Evolutionary conservation across 2,329 filamentous ascomycete species (phyloP).

Genomic region (Arthrobotrys conoides): DNA sequence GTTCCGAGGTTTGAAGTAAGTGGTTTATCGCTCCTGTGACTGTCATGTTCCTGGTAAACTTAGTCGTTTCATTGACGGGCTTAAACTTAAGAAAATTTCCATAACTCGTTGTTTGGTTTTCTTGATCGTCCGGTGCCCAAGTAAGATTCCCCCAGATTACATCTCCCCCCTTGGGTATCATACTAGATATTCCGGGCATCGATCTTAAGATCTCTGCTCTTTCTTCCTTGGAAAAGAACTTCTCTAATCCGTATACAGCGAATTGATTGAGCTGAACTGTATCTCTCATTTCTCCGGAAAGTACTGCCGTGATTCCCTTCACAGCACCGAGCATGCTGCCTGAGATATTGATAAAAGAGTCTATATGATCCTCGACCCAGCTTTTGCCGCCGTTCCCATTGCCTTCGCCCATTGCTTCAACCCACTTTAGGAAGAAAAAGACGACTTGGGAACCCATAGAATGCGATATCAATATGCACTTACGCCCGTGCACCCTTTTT

Average conservation of each 20-base stretch:
- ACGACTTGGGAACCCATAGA: slow-evolving; percentile 98
- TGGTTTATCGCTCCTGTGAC: slow-evolving; percentile 82
- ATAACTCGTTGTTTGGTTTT: slow-evolving; percentile 79
- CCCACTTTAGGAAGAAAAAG: slow-evolving; percentile 84
- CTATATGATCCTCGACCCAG: slow-evolving; percentile 92
- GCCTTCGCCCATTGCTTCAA: slow-evolving; percentile 77
- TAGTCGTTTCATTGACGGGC: slow-evolving; percentile 75
- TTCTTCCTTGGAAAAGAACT: slow-evolving; percentile 91
- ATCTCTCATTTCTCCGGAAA: slow-evolving; percentile 98
- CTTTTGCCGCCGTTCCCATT: slow-evolving; percentile 83
- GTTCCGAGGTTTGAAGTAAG: slow-evolving; percentile 81
- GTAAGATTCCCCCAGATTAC: slow-evolving; percentile 83
- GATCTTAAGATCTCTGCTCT: slow-evolving; percentile 93
- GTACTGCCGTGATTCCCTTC: slow-evolving; percentile 88
- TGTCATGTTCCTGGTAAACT: slow-evolving; percentile 79
- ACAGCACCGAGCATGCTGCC: slow-evolving; percentile 97
- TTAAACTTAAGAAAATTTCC: slow-evolving; percentile 90
- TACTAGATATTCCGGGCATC: slow-evolving; percentile 86
- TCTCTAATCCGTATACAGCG: slow-evolving; percentile 95
- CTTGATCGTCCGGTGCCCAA: slow-evolving; percentile 84
- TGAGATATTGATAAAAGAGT: slow-evolving; percentile 96
- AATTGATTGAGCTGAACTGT: slow-evolving; percentile 76
- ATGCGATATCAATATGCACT: slow-evolving; percentile 89
- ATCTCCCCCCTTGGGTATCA: slow-evolving; percentile 94
- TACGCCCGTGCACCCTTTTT: slow-evolving; percentile 79